Base-by-base conservation (phyloP, 2,329 filamentous ascomycete genomes). In the Verticillium tricorpus region DNA sequence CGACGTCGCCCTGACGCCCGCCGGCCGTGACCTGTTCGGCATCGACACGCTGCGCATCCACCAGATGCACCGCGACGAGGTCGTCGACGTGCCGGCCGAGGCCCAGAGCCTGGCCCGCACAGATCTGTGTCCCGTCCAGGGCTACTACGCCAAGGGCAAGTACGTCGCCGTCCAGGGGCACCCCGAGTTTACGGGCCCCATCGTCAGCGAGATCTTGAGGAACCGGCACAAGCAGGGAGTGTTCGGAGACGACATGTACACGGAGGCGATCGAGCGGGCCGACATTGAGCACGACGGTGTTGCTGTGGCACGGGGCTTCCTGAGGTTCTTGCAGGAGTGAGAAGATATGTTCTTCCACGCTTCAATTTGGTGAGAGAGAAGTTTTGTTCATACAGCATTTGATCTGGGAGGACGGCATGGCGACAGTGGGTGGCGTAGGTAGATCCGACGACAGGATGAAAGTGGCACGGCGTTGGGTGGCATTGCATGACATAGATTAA, bases 41-140 rank as follows among this genome's bases (percentile, higher is more conserved):
- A 73, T 83, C 65, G 84, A 92, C 31, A 84, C 82, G 45, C 71
- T 85, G 74, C 81, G 81, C 28, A 84, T 96, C 64, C 89, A 93
- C 72, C 91, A 96, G 74, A 94, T 96, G 90, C 92, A 97, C 75
- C 85, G 87, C 66, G 92, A 97, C 71, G 84, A 89, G 40, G 89
- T 94, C 5, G 83, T 82, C 67, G 75, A 80, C 25, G 85, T 86
- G 60, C 91, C 92, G 0, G 70, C 79, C 6, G 85, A 82, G 60
- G 83, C 89, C 2, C 80, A 88, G 61, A 75, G 80, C 2, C 80
- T 96, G 2, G 92, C 86, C 2, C 82, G 80, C 50, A 90, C 89
- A 2, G 80, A 82, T 3, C 76, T 81, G 56, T 96, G 92, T 76
- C 77, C 81, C 11, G 87, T 92, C n/a, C 92, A 96, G 74, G 90